These are phyloP conservation scores for Calocera cornea DNA, from an alignment of 768 basidiomycete species.

Conservation along the genomic window DNA sequence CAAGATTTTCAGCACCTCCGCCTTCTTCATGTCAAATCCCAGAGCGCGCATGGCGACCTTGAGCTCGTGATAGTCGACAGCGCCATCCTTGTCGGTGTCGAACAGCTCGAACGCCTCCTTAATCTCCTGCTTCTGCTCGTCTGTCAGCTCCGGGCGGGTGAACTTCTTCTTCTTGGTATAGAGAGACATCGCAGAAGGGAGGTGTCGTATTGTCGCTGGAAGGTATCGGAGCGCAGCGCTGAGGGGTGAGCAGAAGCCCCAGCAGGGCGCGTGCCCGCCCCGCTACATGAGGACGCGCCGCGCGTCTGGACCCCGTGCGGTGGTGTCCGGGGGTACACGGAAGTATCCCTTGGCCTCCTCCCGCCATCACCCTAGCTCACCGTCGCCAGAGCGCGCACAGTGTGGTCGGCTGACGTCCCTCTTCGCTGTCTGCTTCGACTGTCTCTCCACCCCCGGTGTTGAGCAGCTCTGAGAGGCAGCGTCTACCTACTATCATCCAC, in stretches of 20 bases:
- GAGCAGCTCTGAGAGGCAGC: constrained; percentile 2
- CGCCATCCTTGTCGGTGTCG: constrained; percentile 96
- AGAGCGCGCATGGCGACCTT: constrained; percentile 98
- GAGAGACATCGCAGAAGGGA: not conserved
- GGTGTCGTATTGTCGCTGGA: not conserved
- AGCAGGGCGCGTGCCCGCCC: not conserved
- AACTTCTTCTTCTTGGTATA: constrained; percentile 2
- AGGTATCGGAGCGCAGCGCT: not conserved
- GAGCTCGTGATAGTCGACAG: constrained; percentile 93
- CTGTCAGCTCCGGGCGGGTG: constrained; percentile 66
- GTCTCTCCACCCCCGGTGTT: not conserved
- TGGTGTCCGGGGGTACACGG: not conserved
- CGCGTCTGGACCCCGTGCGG: not conserved
- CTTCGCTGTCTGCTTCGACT: constrained; percentile 2
- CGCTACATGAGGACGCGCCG: not conserved
- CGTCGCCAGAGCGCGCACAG: not conserved
- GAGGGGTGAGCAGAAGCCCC: not conserved
- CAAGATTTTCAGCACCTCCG: constrained; percentile 88
- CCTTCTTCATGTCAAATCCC: constrained; percentile 97
- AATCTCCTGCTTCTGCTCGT: constrained; percentile 89
- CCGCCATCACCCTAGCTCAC: not conserved
- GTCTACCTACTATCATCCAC: not conserved
- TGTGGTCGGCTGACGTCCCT: not conserved
- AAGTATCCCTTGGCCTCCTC: not conserved
- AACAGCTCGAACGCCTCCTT: constrained; percentile 99